Evolutionary conservation across 192 early-diverging fungal genomes (phyloP).

Genomic region (Bifiguratus adelaidae): DNA sequence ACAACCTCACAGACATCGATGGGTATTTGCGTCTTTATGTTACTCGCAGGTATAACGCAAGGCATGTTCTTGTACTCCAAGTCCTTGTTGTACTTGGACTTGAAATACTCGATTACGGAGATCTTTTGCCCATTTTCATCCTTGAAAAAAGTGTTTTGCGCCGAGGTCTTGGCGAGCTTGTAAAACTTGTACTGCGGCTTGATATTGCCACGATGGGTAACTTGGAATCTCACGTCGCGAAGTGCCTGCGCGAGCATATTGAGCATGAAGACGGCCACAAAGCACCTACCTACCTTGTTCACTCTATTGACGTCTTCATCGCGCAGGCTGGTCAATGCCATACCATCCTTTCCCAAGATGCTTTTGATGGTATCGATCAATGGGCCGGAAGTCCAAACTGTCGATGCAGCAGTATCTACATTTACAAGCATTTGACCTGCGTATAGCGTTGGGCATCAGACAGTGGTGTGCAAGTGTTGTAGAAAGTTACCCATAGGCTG

Average conservation of each 20-base stretch:
- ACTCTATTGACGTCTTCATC: too few relatives aligned
- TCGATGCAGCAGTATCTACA: too few relatives aligned
- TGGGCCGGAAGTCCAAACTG: too few relatives aligned
- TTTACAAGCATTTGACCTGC: too few relatives aligned
- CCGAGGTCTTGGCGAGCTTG: background rate
- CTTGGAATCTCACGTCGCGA: background rate
- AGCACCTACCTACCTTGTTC: too few relatives aligned
- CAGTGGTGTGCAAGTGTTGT: too few relatives aligned
- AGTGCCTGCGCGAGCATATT: background rate
- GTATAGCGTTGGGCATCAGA: too few relatives aligned
- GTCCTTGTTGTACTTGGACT: constrained; percentile 40
- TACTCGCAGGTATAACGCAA: constrained; percentile 40
- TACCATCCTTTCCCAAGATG: too few relatives aligned
- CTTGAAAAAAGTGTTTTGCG: constrained; percentile 1
- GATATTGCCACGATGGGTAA: background rate
- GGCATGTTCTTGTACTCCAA: constrained; percentile 66
- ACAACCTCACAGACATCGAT: background rate
- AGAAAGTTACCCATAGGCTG: too few relatives aligned
- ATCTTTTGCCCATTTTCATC: constrained; percentile 28
- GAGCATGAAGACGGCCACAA: too few relatives aligned
- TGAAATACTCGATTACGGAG: constrained; percentile 55
- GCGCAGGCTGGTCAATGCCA: too few relatives aligned
- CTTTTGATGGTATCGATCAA: too few relatives aligned
- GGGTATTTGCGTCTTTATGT: constrained; percentile 10
- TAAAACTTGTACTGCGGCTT: background rate